phyloP scores from a whole-genome alignment of 768 basidiomycete species.

The Pleurotus salmoneostramineus region DNA sequence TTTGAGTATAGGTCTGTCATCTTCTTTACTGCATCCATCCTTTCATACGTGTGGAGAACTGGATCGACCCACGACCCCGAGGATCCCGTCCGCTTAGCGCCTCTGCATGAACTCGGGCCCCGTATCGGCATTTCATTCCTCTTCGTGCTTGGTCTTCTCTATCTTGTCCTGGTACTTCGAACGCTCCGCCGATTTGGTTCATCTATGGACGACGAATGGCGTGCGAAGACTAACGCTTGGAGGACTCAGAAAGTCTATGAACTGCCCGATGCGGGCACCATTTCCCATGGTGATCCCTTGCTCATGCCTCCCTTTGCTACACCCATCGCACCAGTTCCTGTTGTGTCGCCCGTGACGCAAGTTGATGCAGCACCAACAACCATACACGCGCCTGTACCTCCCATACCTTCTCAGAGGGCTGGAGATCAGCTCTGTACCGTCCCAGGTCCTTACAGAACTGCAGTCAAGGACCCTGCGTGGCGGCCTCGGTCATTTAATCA shows the following conservation, averaged over 20 bases:
- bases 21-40: slow-evolving; percentile 50
- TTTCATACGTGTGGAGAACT: slow-evolving; percentile 58
- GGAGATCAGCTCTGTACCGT: not conserved
- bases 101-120: slow-evolving; percentile 33
- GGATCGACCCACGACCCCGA: slow-evolving; percentile 30
- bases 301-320: not conserved
- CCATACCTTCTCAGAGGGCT: too few relatives aligned
- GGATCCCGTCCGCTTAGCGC: slow-evolving; percentile 19
- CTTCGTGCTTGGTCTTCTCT: slow-evolving; percentile 48
- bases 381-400: too few relatives aligned
- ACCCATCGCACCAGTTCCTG: not conserved
- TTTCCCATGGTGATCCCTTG: not conserved
- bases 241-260: slow-evolving; percentile 8
- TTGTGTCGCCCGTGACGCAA: too few relatives aligned
- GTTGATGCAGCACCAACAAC: too few relatives aligned
- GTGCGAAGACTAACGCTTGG: slow-evolving; percentile 17
- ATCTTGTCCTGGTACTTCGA: slow-evolving; percentile 45
- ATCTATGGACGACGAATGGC: slow-evolving; percentile 24
- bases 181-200: slow-evolving; percentile 50
- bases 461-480: not conserved
- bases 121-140: slow-evolving; percentile 47
- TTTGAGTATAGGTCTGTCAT: slow-evolving; percentile 46
- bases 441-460: not conserved
- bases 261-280: not conserved
- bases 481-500: not conserved